Conservation (phyloP, 2,329 filamentous ascomycete species). For the Amesomyces nigricolor region DNA sequence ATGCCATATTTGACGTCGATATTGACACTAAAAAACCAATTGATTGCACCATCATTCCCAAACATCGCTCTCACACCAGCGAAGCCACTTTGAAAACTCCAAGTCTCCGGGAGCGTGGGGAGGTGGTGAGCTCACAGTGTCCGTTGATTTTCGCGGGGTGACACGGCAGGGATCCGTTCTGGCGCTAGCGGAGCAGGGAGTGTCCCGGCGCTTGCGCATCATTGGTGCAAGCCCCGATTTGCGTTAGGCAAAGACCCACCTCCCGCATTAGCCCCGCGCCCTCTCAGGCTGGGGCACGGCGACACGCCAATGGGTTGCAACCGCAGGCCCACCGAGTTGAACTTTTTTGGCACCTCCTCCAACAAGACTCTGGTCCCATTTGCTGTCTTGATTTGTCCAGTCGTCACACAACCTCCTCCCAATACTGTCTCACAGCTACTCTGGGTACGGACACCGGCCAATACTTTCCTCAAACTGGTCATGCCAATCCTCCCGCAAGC, state of each 20-base stretch:
- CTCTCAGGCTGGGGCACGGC: neutral
- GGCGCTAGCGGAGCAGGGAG: neutral
- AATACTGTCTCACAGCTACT: neutral
- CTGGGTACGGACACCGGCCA: neutral
- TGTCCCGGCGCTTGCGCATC: neutral
- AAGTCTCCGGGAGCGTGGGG: too few species aligned
- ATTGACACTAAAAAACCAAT: too few species aligned
- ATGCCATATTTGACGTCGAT: too few species aligned
- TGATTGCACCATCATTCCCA: too few species aligned
- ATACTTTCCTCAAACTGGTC: neutral
- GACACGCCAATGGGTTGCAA: constrained; percentile 1
- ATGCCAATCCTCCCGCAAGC: neutral
- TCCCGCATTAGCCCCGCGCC: constrained; percentile 7
- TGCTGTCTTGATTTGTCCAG: neutral
- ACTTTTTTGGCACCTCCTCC: neutral
- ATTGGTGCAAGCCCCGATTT: neutral
- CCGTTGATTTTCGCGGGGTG: neutral
- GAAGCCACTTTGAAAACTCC: too few species aligned
- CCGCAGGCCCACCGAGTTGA: neutral
- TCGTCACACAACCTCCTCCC: neutral
- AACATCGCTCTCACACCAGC: too few species aligned
- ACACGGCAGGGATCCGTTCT: neutral
- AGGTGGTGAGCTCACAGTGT: too few species aligned
- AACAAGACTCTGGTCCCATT: neutral
- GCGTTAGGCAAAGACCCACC: constrained; percentile 3